Evolutionary conservation across 306 rosid genomes (phyloP).

Genomic region (Acacia acuminata): DNA sequence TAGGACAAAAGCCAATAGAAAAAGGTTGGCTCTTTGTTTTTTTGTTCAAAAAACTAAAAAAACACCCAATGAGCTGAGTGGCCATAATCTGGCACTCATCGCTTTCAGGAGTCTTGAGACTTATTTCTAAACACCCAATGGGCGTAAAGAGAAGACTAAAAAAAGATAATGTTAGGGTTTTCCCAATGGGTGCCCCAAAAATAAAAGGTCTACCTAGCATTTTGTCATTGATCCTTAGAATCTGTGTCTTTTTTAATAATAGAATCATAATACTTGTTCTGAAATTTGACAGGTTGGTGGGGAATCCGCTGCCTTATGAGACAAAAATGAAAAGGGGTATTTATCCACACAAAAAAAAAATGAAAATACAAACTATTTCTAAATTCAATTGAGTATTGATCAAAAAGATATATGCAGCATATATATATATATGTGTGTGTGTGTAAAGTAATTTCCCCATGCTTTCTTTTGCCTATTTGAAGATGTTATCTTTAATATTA

Average conservation of each 20-base stretch:
- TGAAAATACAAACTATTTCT: neutral
- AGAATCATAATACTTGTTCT: constrained; percentile 17
- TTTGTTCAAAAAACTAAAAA: neutral
- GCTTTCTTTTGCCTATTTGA: neutral
- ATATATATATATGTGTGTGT: too few species aligned
- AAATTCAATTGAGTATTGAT: neutral
- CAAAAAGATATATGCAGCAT: neutral
- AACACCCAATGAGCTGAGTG: neutral
- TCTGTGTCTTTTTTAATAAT: neutral
- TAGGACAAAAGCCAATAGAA: neutral
- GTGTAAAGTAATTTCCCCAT: neutral
- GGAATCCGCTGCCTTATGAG: constrained; percentile 18
- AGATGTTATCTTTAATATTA: neutral
- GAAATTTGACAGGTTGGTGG: constrained; percentile 19
- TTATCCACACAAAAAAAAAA: neutral
- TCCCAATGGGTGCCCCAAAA: neutral
- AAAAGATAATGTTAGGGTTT: constrained; percentile 28
- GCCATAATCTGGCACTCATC: neutral
- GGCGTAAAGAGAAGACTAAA: neutral
- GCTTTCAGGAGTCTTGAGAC: neutral
- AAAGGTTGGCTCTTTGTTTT: neutral
- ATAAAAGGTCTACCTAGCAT: neutral
- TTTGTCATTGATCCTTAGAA: constrained; percentile 20
- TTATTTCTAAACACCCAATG: too few species aligned
- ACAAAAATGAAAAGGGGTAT: neutral